Evolutionary conservation across 164 flowering plant species (phyloP).

Genomic region (grape (Vitis vinifera)): DNA sequence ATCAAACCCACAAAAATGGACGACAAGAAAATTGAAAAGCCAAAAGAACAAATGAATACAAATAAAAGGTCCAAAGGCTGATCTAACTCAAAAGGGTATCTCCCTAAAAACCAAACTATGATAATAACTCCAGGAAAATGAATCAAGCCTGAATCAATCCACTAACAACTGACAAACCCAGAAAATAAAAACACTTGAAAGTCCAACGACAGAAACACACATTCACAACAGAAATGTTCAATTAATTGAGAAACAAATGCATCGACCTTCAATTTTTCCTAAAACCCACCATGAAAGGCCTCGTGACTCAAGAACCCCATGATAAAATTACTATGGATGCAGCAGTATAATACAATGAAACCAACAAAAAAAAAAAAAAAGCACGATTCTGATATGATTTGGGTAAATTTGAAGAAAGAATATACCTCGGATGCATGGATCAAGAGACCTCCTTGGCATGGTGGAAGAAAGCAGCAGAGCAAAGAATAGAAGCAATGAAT

Average conservation of each 20-base stretch:
- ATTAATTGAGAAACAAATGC: neutral
- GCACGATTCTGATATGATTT: neutral
- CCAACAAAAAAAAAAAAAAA: neutral
- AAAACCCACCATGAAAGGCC: neutral
- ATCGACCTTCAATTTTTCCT: neutral
- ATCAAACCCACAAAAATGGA: too few relatives aligned
- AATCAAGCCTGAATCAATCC: neutral
- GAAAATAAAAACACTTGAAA: too few relatives aligned
- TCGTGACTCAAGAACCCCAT: neutral
- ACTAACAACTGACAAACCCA: neutral
- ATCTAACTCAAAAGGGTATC: neutral
- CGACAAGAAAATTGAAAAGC: too few relatives aligned
- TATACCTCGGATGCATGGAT: conserved; percentile 4
- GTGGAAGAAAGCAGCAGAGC: conserved; percentile 82
- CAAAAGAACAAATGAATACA: too few relatives aligned
- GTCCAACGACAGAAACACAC: too few relatives aligned
- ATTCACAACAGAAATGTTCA: too few relatives aligned
- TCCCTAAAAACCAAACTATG: neutral
- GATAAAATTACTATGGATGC: neutral
- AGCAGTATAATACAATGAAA: too few relatives aligned
- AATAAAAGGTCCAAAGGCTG: too few relatives aligned
- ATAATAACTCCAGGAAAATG: neutral
- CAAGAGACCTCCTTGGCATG: conserved; percentile 52
- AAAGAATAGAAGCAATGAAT: conserved; percentile 69
- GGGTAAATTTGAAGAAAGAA: conserved; percentile 5